Evolutionary conservation across 352 stramenopile species (phyloP).

Genomic region (Phytophthora chlamydospora): DNA sequence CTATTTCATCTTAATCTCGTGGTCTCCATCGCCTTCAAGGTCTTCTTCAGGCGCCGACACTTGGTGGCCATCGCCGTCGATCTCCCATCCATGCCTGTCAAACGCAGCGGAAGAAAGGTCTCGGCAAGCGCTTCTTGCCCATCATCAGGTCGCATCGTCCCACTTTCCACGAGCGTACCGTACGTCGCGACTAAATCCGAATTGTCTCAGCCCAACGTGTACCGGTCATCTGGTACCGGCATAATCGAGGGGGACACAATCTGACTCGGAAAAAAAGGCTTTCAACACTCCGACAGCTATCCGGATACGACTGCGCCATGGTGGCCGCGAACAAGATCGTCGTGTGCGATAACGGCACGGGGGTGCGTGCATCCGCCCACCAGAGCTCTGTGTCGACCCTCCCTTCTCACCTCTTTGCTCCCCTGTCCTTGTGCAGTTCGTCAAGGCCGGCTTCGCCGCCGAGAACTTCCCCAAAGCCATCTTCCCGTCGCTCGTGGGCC

Average conservation of each 20-base stretch:
- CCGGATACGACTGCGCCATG: constrained; percentile 41
- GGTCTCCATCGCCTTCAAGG: background rate
- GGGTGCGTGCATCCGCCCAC: constrained; percentile 44
- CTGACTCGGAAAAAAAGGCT: constrained; percentile 17
- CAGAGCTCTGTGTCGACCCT: background rate
- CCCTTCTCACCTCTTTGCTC: background rate
- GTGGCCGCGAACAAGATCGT: constrained; percentile 89
- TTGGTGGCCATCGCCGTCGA: too few relatives aligned
- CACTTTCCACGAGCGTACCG: background rate
- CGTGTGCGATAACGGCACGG: constrained; percentile 89
- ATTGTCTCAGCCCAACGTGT: background rate
- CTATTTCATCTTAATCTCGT: constrained; percentile 27
- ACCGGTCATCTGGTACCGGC: background rate
- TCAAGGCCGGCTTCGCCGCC: constrained; percentile 94
- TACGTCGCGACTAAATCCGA: constrained; percentile 15
- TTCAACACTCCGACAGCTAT: constrained; percentile 1
- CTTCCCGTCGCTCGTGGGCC: constrained; percentile 94
- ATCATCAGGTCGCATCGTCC: background rate
- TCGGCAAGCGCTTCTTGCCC: too few relatives aligned
- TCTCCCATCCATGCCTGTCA: background rate
- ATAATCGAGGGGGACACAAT: constrained; percentile 19
- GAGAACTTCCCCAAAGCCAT: constrained; percentile 96
- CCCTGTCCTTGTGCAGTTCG: constrained; percentile 51
- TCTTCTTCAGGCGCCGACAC: too few relatives aligned
- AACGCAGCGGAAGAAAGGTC: background rate